A percentile compares a stretch with the other conserved stretches of the same genome.
Evolutionary conservation across 75 land plant species (phyloP).

Genomic region (Sequoia sempervirens): DNA sequence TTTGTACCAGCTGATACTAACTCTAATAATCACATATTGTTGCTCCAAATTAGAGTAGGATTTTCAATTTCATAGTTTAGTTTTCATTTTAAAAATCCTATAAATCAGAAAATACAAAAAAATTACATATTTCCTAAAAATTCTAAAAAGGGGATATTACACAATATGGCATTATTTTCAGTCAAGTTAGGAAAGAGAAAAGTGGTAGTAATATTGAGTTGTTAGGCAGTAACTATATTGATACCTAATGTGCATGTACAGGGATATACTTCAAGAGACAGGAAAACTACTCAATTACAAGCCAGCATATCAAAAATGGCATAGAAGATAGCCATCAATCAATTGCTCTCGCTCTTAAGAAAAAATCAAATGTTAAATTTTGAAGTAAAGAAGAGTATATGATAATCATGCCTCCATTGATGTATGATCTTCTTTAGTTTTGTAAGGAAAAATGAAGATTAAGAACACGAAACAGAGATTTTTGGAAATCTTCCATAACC

Average conservation of each 20-base stretch:
- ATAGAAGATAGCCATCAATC: not conserved
- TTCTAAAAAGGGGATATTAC: no score
- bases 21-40: no score
- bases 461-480: constrained; percentile 3
- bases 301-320: not conserved
- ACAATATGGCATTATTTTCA: not conserved
- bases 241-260: not conserved
- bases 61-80: no score
- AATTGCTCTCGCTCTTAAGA: not conserved
- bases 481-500: constrained; percentile 26
- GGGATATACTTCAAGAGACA: not conserved
- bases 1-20: no score
- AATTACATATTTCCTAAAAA: no score
- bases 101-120: no score
- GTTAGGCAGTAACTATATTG: not conserved
- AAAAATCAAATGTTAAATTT: not conserved
- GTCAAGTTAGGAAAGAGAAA: not conserved
- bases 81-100: no score
- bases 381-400: not conserved
- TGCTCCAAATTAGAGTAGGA: no score
- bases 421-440: not conserved
- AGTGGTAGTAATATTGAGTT: not conserved
- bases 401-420: not conserved
- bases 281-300: not conserved
- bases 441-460: not conserved